Evolutionary conservation across 805 yeast genomes (phyloP).

Genomic region (Schwanniomyces pseudopolymorphus): DNA sequence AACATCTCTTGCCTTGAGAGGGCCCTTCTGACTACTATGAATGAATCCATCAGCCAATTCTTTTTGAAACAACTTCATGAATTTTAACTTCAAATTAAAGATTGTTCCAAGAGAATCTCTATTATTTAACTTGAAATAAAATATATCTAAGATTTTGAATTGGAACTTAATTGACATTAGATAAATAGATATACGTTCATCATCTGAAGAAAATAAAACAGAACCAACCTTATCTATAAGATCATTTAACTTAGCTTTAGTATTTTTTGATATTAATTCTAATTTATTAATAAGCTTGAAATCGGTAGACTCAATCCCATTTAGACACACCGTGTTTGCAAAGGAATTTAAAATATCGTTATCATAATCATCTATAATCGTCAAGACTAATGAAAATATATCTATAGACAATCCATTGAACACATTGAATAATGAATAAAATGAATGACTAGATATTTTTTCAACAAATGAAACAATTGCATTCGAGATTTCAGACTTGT

Average conservation of each 20-base stretch:
- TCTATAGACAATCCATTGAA: constrained; percentile 31
- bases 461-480: constrained; percentile 22
- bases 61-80: constrained; percentile 12
- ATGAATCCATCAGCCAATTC: constrained; percentile 15
- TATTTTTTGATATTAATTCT: constrained; percentile 10
- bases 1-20: constrained; percentile 10
- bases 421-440: constrained; percentile 30
- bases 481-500: constrained; percentile 21
- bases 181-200: constrained; percentile 27
- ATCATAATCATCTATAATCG: constrained; percentile 9
- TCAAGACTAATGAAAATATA: constrained; percentile 21
- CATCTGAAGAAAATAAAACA: constrained; percentile 28
- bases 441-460: constrained; percentile 23
- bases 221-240: constrained; percentile 25
- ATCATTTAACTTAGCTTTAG: constrained; percentile 24
- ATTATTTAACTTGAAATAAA: constrained; percentile 6
- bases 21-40: constrained; percentile 1
- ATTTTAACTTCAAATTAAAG: constrained; percentile 5
- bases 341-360: constrained; percentile 4
- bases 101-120: constrained; percentile 2
- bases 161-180: constrained; percentile 31
- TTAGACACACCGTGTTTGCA: constrained; percentile 4
- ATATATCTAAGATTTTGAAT: constrained; percentile 18
- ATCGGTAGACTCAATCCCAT: constrained; percentile 1
- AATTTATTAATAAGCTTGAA: constrained; percentile 3